Evolutionary conservation across 2,329 filamentous ascomycete genomes (phyloP).

Genomic region (Fonsecaea pugnacius): DNA sequence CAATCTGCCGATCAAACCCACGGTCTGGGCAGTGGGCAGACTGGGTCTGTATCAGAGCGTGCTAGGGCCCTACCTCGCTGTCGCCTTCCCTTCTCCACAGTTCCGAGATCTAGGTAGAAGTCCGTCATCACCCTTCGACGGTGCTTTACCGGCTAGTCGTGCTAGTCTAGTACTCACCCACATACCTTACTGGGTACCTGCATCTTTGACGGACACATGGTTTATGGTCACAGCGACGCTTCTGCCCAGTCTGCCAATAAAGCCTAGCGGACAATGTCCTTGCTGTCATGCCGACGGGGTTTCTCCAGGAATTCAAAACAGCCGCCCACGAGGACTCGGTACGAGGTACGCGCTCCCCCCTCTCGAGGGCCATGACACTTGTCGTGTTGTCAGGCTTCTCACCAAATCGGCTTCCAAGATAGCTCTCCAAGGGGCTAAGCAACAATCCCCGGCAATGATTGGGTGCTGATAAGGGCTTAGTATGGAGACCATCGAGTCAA

Average conservation of each 20-base stretch:
- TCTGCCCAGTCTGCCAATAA: conserved; percentile 12
- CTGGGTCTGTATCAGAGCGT: conserved; percentile 4
- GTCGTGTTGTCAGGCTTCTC: conserved; percentile 9
- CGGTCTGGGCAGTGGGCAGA: conserved; percentile 8
- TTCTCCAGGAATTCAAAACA: background rate
- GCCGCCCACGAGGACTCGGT: background rate
- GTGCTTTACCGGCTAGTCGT: background rate
- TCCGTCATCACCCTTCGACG: background rate
- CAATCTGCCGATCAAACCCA: conserved; percentile 20
- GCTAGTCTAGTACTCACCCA: background rate
- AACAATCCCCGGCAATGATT: background rate
- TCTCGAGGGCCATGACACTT: background rate
- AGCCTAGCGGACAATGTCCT: background rate
- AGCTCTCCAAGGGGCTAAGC: conserved; percentile 1
- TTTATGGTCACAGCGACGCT: conserved; percentile 9
- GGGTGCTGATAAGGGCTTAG: conserved; percentile 16
- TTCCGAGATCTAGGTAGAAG: background rate
- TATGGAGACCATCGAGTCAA: background rate
- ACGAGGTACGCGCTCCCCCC: no score
- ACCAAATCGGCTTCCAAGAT: background rate
- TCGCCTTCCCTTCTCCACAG: conserved; percentile 11
- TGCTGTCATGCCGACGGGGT: background rate
- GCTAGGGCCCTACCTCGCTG: background rate
- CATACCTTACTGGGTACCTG: conserved; percentile 25
- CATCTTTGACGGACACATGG: conserved; percentile 24